Evolutionary conservation across 73 alveolate species (phyloP).

Genomic region (Blepharisma japonicum): DNA sequence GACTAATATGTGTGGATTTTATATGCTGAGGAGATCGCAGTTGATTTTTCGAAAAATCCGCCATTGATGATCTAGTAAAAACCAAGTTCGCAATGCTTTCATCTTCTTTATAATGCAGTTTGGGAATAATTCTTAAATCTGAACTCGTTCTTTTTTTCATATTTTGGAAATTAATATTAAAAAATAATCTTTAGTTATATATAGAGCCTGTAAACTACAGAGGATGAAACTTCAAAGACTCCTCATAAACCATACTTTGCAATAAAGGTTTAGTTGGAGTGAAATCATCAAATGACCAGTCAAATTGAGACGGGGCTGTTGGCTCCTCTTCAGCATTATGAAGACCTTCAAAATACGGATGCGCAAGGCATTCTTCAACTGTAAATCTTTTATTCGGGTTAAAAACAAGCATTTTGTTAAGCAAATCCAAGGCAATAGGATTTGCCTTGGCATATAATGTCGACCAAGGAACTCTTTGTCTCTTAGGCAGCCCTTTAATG

Average conservation of each 20-base stretch:
- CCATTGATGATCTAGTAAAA: no score
- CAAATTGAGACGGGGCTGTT: constrained; percentile 36
- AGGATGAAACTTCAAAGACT: constrained; percentile 54
- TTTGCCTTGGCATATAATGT: background rate
- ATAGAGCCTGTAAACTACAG: no score
- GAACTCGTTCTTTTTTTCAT: no score
- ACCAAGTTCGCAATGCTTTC: no score
- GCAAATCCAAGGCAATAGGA: constrained; percentile 2
- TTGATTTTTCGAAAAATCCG: no score
- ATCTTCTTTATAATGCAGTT: no score
- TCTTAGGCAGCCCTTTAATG: background rate
- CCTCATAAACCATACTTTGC: constrained; percentile 61
- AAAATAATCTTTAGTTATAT: no score
- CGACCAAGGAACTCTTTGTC: background rate
- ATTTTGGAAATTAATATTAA: no score
- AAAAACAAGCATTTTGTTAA: background rate
- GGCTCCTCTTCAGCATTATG: background rate
- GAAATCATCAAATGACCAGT: constrained; percentile 70
- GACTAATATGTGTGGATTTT: no score
- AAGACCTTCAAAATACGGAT: constrained; percentile 32
- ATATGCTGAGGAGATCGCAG: no score
- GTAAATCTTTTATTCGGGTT: constrained; percentile 3
- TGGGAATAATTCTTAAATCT: no score
- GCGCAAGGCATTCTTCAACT: constrained; percentile 18
- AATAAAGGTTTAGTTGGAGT: constrained; percentile 64